Evolutionary conservation across 2,329 filamentous ascomycete species (phyloP).

Genomic region (Penicillium griseofulvum): DNA sequence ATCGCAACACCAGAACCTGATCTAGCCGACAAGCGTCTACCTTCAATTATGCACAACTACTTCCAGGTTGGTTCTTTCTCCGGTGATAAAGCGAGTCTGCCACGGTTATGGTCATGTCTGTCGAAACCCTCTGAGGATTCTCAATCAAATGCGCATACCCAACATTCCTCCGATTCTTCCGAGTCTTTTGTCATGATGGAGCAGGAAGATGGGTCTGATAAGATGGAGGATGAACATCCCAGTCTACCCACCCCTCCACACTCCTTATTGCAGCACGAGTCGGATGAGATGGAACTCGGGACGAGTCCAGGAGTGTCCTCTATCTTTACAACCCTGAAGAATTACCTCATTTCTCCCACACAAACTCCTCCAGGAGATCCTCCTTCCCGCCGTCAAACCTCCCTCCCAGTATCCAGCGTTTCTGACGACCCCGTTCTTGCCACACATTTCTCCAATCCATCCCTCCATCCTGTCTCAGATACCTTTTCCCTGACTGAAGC

Average conservation of each 20-base stretch:
- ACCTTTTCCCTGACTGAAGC: slow-evolving; percentile 43
- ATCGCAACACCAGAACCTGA: slow-evolving; percentile 92
- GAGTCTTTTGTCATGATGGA: slow-evolving; percentile 45
- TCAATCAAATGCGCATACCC: slow-evolving; percentile 15
- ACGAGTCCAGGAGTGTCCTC: slow-evolving; percentile 41
- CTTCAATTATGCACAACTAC: slow-evolving; percentile 91
- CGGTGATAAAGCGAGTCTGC: slow-evolving; percentile 62
- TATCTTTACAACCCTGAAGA: slow-evolving; percentile 46
- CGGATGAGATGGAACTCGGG: slow-evolving; percentile 42
- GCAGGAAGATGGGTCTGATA: slow-evolving; percentile 34
- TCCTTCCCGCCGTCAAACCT: slow-evolving; percentile 46
- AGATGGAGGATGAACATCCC: slow-evolving; percentile 32
- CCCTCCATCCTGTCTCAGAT: slow-evolving; percentile 53
- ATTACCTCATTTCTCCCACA: slow-evolving; percentile 41
- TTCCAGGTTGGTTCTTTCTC: slow-evolving; percentile 98
- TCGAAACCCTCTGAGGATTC: slow-evolving; percentile 19
- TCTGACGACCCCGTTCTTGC: slow-evolving; percentile 65
- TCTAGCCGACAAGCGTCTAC: slow-evolving; percentile 88
- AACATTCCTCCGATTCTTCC: slow-evolving; percentile 29
- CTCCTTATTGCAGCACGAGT: slow-evolving; percentile 45
- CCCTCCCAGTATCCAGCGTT: slow-evolving; percentile 61
- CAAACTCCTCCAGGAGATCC: slow-evolving; percentile 27
- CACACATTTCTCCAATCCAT: slow-evolving; percentile 67
- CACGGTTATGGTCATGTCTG: slow-evolving; percentile 41
- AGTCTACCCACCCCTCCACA: slow-evolving; percentile 46